These are phyloP conservation scores for Pythium plurisporium DNA, from an alignment of 352 stramenopile species.

Conservation along the genomic window DNA sequence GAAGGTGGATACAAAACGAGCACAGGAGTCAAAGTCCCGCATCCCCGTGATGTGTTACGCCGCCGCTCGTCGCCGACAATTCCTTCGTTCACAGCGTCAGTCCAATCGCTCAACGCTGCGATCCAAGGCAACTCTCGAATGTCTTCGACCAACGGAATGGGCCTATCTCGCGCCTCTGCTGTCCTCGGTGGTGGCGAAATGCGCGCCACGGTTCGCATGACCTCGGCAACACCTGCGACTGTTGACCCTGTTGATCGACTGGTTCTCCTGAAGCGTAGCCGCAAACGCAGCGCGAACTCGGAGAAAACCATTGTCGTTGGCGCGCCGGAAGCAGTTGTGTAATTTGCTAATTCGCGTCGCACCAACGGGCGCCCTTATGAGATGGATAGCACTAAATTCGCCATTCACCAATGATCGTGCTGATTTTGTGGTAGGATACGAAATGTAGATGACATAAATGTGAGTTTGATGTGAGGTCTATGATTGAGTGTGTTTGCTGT, in stretches of 20 bases:
- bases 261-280: conserved; percentile 74
- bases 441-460: background rate
- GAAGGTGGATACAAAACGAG: conserved; percentile 45
- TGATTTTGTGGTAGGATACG: no score
- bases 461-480: conserved; percentile 2
- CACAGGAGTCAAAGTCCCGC: conserved; percentile 38
- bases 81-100: conserved; percentile 79
- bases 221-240: conserved; percentile 29
- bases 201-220: conserved; percentile 57
- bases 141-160: conserved; percentile 37
- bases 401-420: background rate
- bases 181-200: conserved; percentile 26
- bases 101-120: conserved; percentile 73
- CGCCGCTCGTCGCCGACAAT: conserved; percentile 84
- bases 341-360: no score
- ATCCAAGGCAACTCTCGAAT: conserved; percentile 62
- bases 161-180: conserved; percentile 5
- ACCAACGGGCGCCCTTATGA: no score
- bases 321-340: conserved; percentile 78
- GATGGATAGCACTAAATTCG: no score
- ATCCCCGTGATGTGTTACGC: conserved; percentile 46
- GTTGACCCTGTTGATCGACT: conserved; percentile 61
- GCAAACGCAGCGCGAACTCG: conserved; percentile 62
- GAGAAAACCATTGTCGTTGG: conserved; percentile 88
- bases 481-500: background rate